These are phyloP conservation scores for Phytophthora hybrid DNA, from an alignment of 352 stramenopile genomes.

Conservation along the genomic window DNA sequence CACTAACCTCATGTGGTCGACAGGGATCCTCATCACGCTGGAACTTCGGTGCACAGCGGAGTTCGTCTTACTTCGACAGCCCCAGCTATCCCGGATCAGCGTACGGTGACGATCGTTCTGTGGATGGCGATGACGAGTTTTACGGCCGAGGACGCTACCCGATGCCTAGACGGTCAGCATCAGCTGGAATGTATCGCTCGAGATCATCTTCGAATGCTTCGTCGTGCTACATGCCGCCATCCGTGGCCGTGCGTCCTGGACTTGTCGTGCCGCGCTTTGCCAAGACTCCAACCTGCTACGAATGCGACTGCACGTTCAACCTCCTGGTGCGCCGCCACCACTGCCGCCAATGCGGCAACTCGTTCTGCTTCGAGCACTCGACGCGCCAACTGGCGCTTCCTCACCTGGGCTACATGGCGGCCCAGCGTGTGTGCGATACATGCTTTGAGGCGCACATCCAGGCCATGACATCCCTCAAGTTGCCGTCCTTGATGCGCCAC, in stretches of 20 bases:
- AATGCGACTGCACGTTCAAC: conserved; percentile 78
- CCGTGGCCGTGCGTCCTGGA: conserved; percentile 32
- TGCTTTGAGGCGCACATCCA: conserved; percentile 78
- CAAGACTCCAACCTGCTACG: conserved; percentile 70
- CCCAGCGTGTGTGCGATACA: conserved; percentile 84
- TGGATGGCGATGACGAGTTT: conserved; percentile 37
- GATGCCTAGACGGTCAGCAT: conserved; percentile 46
- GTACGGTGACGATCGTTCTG: conserved; percentile 41
- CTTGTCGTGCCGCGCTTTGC: conserved; percentile 69
- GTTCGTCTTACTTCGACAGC: conserved; percentile 38
- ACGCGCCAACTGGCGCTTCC: conserved; percentile 73
- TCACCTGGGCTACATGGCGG: conserved; percentile 73
- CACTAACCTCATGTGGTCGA: conserved; percentile 38
- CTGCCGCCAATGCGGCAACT: conserved; percentile 84
- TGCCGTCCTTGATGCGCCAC: conserved; percentile 42
- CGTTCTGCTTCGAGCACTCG: conserved; percentile 89
- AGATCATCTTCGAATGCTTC: conserved; percentile 47
- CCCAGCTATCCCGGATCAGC: conserved; percentile 29
- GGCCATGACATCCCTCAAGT: conserved; percentile 47
- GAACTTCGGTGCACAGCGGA: conserved; percentile 35
- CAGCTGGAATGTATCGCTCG: conserved; percentile 43
- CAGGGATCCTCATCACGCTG: conserved; percentile 27
- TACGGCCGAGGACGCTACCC: conserved; percentile 30
- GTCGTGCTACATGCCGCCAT: conserved; percentile 35
- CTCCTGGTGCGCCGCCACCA: conserved; percentile 82